phyloP scores from a whole-genome alignment of 2,329 filamentous ascomycete species.

The Xylariaceae sp. region DNA sequence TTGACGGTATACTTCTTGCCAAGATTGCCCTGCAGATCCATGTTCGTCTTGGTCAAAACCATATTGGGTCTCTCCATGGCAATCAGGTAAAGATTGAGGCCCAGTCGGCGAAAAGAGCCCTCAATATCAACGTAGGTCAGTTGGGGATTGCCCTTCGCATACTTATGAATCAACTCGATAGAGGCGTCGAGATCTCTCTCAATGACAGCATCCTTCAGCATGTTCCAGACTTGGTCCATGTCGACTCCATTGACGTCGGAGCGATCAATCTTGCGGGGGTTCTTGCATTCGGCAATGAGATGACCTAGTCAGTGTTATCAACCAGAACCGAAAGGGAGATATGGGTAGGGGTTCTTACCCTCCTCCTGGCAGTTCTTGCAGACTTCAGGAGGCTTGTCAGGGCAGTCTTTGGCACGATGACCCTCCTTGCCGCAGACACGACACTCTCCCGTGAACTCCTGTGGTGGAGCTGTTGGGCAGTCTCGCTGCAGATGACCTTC shows the following conservation, averaged over 20 bases:
- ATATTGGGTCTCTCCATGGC: constrained; percentile 55
- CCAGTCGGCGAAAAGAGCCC: constrained; percentile 50
- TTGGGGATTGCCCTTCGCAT: constrained; percentile 57
- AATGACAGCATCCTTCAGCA: constrained; percentile 48
- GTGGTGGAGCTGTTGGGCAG: constrained; percentile 28
- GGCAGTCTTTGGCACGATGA: constrained; percentile 60
- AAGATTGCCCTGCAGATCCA: constrained; percentile 67
- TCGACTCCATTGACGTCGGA: constrained; percentile 44
- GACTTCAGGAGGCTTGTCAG: constrained; percentile 49
- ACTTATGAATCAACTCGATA: constrained; percentile 56
- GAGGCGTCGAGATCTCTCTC: constrained; percentile 59
- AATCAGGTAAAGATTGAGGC: constrained; percentile 58
- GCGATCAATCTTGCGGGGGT: constrained; percentile 56
- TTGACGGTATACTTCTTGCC: constrained; percentile 61
- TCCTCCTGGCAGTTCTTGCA: constrained; percentile 61
- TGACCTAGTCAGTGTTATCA: constrained; percentile 46
- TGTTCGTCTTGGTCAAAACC: constrained; percentile 58
- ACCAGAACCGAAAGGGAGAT: background rate
- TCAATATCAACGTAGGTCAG: constrained; percentile 60
- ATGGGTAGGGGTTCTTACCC: constrained; percentile 38
- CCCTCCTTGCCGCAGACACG: constrained; percentile 47
- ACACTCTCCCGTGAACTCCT: constrained; percentile 45
- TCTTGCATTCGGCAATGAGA: constrained; percentile 51
- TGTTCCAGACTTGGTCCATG: constrained; percentile 55
- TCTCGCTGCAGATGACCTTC: constrained; percentile 41